Evolutionary conservation across 2,329 filamentous ascomycete species (phyloP).

Genomic region (Lecanoromycetidae sp.): DNA sequence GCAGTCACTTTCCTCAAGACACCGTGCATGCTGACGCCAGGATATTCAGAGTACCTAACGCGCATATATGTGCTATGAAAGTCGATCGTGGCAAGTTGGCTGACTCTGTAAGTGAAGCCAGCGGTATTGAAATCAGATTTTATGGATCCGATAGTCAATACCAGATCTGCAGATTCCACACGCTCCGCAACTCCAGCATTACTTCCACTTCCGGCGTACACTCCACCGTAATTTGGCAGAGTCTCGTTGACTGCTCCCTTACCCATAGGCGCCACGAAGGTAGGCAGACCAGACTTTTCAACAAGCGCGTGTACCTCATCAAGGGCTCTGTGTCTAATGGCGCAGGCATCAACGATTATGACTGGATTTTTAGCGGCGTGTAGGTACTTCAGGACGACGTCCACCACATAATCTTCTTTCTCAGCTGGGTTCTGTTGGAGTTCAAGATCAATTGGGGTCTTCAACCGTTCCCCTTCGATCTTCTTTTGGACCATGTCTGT

Average conservation of each 20-base stretch:
- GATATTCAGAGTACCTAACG: slow-evolving; percentile 68
- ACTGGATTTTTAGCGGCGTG: slow-evolving; percentile 61
- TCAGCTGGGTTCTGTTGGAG: slow-evolving; percentile 55
- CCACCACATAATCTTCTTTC: slow-evolving; percentile 70
- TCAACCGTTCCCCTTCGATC: slow-evolving; percentile 59
- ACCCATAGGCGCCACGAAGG: slow-evolving; percentile 83
- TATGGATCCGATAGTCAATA: slow-evolving; percentile 33
- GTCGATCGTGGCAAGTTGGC: slow-evolving; percentile 65
- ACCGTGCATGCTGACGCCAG: slow-evolving; percentile 63
- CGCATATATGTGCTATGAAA: slow-evolving; percentile 63
- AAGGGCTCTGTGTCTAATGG: slow-evolving; percentile 62
- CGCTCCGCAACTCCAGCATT: slow-evolving; percentile 41
- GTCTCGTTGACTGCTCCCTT: slow-evolving; percentile 73
- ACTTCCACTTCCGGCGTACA: slow-evolving; percentile 71
- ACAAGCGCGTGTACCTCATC: slow-evolving; percentile 62
- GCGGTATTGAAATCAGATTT: slow-evolving; percentile 41
- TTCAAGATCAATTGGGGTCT: slow-evolving; percentile 56
- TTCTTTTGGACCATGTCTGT: slow-evolving; percentile 69
- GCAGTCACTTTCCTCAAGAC: slow-evolving; percentile 61
- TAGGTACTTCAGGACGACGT: slow-evolving; percentile 62
- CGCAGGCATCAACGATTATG: slow-evolving; percentile 72
- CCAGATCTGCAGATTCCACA: slow-evolving; percentile 30
- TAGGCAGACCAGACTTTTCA: slow-evolving; percentile 60
- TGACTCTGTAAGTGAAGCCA: slow-evolving; percentile 69
- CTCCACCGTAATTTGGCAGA: slow-evolving; percentile 63